Evolutionary conservation across 805 yeast genomes (phyloP).

Genomic region (Yamadazyma tumulicola): DNA sequence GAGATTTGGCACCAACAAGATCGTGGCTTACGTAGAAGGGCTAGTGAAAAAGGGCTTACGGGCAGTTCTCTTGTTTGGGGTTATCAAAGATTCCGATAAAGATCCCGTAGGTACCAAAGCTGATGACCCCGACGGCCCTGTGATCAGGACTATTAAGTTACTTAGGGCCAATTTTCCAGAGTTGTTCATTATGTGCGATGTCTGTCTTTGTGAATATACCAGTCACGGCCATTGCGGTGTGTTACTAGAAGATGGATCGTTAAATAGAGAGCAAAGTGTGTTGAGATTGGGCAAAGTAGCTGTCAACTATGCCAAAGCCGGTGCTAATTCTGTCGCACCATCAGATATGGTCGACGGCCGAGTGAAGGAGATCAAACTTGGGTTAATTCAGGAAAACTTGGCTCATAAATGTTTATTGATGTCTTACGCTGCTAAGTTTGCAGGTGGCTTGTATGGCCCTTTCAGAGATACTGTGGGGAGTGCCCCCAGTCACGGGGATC

Average conservation of each 20-base stretch:
- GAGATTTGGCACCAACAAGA: slow-evolving; percentile 77
- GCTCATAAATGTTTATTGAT: slow-evolving; percentile 87
- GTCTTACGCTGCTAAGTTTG: slow-evolving; percentile 93
- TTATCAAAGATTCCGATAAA: slow-evolving; percentile 67
- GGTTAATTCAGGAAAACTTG: slow-evolving; percentile 72
- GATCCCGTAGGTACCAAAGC: slow-evolving; percentile 86
- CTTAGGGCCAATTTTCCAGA: slow-evolving; percentile 70
- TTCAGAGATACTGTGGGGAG: slow-evolving; percentile 97
- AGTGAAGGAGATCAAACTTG: slow-evolving; percentile 79
- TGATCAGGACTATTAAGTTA: slow-evolving; percentile 70
- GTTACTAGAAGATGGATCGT: slow-evolving; percentile 78
- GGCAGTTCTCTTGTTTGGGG: slow-evolving; percentile 90
- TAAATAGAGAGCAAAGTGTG: slow-evolving; percentile 72
- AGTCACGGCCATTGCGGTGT: slow-evolving; percentile 98
- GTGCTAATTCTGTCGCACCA: slow-evolving; percentile 95
- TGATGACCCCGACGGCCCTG: slow-evolving; percentile 96
- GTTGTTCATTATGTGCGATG: slow-evolving; percentile 87
- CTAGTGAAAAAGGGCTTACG: slow-evolving; percentile 78
- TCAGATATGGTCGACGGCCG: slow-evolving; percentile 98
- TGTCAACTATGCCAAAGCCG: slow-evolving; percentile 91
- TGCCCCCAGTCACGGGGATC: slow-evolving; percentile 83
- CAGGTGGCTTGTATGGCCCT: slow-evolving; percentile 91
- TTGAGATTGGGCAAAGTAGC: slow-evolving; percentile 91
- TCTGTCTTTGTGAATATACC: slow-evolving; percentile 95
- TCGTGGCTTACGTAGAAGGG: slow-evolving; percentile 65